phyloP scores from a whole-genome alignment of 306 rosid genomes.

The Oemleria cerasiformis region DNA sequence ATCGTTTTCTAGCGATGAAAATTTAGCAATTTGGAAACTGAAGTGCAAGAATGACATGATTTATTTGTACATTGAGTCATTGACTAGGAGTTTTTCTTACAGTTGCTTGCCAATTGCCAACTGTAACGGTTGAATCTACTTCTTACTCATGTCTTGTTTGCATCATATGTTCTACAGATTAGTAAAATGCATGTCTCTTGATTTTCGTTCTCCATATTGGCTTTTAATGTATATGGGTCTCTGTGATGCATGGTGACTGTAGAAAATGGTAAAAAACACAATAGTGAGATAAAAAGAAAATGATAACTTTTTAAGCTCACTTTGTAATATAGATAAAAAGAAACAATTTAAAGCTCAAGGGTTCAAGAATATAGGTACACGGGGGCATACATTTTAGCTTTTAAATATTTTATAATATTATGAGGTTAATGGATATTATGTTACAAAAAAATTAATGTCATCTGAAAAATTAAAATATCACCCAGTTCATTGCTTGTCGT shows the following conservation, averaged over 20 bases:
- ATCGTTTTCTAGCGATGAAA: not conserved
- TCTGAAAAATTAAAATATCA: not conserved
- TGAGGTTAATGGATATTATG: not conserved
- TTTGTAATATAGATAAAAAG: not conserved
- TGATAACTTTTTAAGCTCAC: not conserved
- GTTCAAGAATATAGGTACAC: not conserved
- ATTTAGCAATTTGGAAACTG: not conserved
- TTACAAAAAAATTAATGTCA: not conserved
- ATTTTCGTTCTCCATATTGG: not conserved
- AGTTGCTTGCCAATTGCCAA: not conserved
- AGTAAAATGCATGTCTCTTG: not conserved
- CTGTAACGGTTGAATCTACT: not conserved
- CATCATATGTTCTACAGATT: slow-evolving; percentile 1
- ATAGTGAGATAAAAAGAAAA: not conserved
- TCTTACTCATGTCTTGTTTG: not conserved
- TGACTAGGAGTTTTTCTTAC: not conserved
- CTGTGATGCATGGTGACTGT: not conserved
- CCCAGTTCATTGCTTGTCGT: not conserved
- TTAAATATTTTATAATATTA: not conserved
- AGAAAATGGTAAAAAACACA: not conserved
- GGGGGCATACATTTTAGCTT: not conserved
- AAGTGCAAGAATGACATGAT: not conserved
- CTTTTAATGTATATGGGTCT: not conserved
- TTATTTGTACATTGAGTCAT: not conserved
- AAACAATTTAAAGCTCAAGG: not conserved